Base-by-base conservation (phyloP, 768 basidiomycete genomes). In the Suillus alpinus region DNA sequence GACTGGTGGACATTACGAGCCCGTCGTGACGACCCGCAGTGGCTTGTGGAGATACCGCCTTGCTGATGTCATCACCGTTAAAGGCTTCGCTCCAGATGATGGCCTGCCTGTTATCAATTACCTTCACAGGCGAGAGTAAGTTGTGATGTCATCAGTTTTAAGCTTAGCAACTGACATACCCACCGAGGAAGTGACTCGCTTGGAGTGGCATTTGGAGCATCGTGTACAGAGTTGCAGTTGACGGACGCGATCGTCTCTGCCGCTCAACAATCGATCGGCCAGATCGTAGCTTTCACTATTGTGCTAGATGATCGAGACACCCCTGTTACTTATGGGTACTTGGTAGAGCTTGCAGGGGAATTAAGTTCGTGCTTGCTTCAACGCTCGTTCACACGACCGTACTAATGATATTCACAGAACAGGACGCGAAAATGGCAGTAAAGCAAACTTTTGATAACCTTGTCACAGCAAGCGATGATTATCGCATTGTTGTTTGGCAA, bases 151-250 rank as follows among this genome's bases (percentile, higher is more conserved):
- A 50, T 50, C 18, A 32, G 2, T 12, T 2, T 50, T 6, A 32
- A 18, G 9, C 10, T n/a, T 50, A 29, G 14, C 26, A 32, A 5
- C 29, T 50, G 18, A 50, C 10, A n/a, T 32, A 18, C 2, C 10
- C 5, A 1, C 29, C 10, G 18, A 5, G 29, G 29, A 32, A 50
- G 49, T 50, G 36, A 50, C 10, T 51, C n/a, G 23, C 39, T 61
- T 29, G 59, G 57, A 29, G 60, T 59, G 26, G 39, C 57, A 26
- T 40, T 40, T n/a, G 26, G 52, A 5, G 59, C 37, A 7, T 31
- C 50, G 46, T 50, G 58, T 43, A 58, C 57, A 2, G 69, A 70
- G 55, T 58, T 62, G 16, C 65, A 65, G 8, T 56, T 68, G 32
- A 46, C 49, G 13, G 20, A 44, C 6, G 59, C 67, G 0, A 36